Evolutionary conservation across 129 eudicot genomes (phyloP).

Genomic region (Arctium minus): DNA sequence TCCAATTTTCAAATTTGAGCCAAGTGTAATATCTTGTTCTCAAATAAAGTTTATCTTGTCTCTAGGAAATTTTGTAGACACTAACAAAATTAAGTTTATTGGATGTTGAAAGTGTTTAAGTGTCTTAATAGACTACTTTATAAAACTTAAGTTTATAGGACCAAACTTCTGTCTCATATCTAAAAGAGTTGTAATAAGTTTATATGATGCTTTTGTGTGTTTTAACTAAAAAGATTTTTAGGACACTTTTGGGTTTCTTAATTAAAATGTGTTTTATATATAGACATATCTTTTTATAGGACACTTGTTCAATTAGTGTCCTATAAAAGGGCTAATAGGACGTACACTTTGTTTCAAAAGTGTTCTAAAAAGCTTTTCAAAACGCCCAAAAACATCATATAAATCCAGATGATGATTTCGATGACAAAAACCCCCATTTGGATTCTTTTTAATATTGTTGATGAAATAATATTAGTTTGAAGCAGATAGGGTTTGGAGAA

Average conservation of each 20-base stretch:
- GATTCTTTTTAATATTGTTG: not conserved
- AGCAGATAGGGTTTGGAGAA: not conserved
- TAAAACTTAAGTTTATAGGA: not conserved
- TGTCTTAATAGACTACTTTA: not conserved
- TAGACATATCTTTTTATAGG: not conserved
- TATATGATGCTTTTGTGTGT: no score
- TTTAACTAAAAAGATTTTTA: no score
- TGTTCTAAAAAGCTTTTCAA: not conserved
- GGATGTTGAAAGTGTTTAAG: no score
- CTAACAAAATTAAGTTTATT: not conserved
- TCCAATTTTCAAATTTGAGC: not conserved
- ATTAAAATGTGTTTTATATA: not conserved
- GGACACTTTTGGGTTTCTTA: not conserved
- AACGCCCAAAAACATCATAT: not conserved
- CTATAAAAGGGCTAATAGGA: not conserved
- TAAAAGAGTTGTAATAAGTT: not conserved
- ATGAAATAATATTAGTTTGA: not conserved
- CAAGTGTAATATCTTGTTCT: not conserved
- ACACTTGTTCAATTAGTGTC: not conserved
- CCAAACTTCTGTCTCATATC: not conserved
- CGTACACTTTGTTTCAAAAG: not conserved
- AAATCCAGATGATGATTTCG: not conserved
- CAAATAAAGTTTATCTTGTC: not conserved
- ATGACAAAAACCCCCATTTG: not conserved
- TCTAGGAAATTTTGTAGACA: not conserved